Evolutionary conservation across 129 eudicot species (phyloP), one percentile per base, ranked within the genome.

Genomic region (Pseudognaphalium luteoalbum): DNA sequence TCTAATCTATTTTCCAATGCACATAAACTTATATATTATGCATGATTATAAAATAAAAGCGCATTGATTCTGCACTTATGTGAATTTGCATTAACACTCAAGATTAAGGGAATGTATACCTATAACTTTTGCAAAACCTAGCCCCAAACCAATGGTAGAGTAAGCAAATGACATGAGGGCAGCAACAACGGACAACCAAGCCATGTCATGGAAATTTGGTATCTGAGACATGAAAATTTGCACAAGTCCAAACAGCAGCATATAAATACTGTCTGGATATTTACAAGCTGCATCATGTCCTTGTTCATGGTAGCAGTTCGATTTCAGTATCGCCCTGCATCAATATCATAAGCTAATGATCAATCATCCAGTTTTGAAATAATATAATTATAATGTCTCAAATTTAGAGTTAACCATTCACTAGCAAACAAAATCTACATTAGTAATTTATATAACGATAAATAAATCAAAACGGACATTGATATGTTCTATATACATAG

Each of bases 131-230:
- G 90, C 79, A 19, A 86, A 20, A 51, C 93, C 96, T 28, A 90
- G 96, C 50, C 85, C 91, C 50, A 84, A 21, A 41, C 93, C 89
- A 39, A 90, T 82, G 82, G 73, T 60, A 54, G 96, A 58, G 71
- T 90, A 90, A 65, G 78, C 51, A 67, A 90, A 88, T 25, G 96
- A 90, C 91, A 90, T 88, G 76, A 88, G 41, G 21, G 96, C 90
- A 29, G 96, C 91, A 75, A 84, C 52, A 33, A 81, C 59, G 25
- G 96, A 90, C 20, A 90, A 82, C 93, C 93, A 90, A 16, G 85
- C 93, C 91, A 88, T 90, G 82, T 81, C 74, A 76, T 88, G 91
- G 50, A 90, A 88, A 76, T 90, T 71, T 8, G 96, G 96, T 80
- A 88, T 90, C 66, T 90, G 96, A 57, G 96, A 90, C 76, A 84